Evolutionary conservation across 2,329 filamentous ascomycete species (phyloP), one percentile per base, ranked within the genome.

Genomic region (Epichloe festucae): DNA sequence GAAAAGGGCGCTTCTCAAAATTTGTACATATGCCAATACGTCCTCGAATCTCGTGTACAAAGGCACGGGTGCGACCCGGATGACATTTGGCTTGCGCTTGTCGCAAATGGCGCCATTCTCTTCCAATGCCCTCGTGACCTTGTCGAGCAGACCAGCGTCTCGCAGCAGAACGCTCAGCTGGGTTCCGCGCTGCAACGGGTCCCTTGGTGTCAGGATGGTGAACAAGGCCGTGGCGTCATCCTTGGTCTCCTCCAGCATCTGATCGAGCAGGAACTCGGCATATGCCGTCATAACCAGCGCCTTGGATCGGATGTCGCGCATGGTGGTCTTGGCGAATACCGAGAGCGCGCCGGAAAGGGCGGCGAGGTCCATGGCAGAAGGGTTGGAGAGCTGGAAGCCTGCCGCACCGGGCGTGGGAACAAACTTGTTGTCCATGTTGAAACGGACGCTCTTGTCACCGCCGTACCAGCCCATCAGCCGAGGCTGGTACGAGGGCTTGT

Each of bases 391-490:
- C 66, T 95, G 88, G 67, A 81, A 95, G 4, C 89, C 89, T 36
- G 76, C 81, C 0, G 89, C 90, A 40, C 90, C 89, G 2, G 78
- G 71, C 7, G 87, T 86, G 4, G 89, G 88, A 41, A 82, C 72
- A 67, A 94, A 95, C 52, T 74, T 72, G 67, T 89, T 91, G 52
- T 84, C 81, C 89, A 95, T 95, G 57, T 80, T 75, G 71, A 95
- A 95, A 14, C 89, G 76, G 36, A 80, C 81, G 47, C 71, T 68
- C 67, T 89, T 89, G 68, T 89, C 84, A 50, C 81, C 84, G 49
- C 89, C 89, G 78, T 91, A 95, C 89, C 89, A 95, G 23, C 89
- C 90, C 36, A 80, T 75, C 2, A 95, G 72, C 4, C 89, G 77
- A 5, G 80, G 82, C 15, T 75, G 74, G 62, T 82, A 90, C 0